phyloP scores from a whole-genome alignment of 352 stramenopile species.

The Globisporangium spiculum region DNA sequence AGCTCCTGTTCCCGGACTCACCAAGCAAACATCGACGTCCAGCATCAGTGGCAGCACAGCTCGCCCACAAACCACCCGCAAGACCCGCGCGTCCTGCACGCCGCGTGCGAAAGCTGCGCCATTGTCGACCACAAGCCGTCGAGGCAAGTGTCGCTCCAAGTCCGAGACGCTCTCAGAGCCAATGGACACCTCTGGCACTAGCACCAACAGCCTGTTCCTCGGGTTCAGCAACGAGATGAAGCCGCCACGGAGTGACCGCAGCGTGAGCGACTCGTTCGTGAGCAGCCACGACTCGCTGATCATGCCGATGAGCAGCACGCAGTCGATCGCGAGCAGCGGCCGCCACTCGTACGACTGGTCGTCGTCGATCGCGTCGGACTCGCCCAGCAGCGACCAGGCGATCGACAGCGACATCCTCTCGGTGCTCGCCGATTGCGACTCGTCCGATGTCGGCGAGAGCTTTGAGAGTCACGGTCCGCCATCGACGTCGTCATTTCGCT shows the following conservation, averaged over 20 bases:
- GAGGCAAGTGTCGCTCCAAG: conserved; percentile 54
- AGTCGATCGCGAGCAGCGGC: not conserved
- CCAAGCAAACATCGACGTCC: conserved; percentile 11
- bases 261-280: conserved; percentile 31
- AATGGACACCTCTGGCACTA: not conserved
- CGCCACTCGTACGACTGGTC: conserved; percentile 38
- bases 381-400: conserved; percentile 54
- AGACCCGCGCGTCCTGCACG: conserved; percentile 30
- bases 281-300: conserved; percentile 18
- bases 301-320: conserved; percentile 18
- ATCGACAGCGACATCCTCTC: conserved; percentile 81
- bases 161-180: conserved; percentile 51
- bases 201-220: conserved; percentile 21
- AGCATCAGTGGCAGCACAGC: conserved; percentile 6
- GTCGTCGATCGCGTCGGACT: conserved; percentile 21
- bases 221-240: conserved; percentile 29
- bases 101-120: conserved; percentile 25
- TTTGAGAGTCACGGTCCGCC: conserved; percentile 7
- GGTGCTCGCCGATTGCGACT: conserved; percentile 53
- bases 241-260: conserved; percentile 29
- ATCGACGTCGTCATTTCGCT: conserved; percentile 27
- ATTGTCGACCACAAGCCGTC: conserved; percentile 20
- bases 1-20: not conserved
- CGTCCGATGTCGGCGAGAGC: conserved; percentile 32
- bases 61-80: conserved; percentile 23